Evolutionary conservation across 1,139 yeast species (phyloP).

Genomic region (Suhomyces bribrorum): DNA sequence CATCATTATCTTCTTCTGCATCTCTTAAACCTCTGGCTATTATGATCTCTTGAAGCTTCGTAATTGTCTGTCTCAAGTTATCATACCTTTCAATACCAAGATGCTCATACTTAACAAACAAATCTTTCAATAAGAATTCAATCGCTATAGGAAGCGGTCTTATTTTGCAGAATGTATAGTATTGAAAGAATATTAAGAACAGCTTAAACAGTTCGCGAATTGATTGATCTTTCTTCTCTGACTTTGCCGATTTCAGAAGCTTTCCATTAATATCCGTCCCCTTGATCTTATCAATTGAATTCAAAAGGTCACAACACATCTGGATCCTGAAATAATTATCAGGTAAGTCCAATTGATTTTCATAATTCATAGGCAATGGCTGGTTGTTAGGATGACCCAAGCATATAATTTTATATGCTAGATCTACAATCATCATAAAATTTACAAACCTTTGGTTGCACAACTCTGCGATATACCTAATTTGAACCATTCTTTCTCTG

Average conservation of each 20-base stretch:
- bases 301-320: constrained; percentile 40
- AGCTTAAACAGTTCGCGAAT: constrained; percentile 36
- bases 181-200: constrained; percentile 68
- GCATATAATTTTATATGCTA: constrained; percentile 61
- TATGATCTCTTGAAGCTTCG: constrained; percentile 32
- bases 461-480: constrained; percentile 61
- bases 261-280: constrained; percentile 1
- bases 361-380: constrained; percentile 50
- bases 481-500: constrained; percentile 63
- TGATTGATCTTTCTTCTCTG: constrained; percentile 14
- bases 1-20: constrained; percentile 9
- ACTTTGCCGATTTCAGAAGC: background rate
- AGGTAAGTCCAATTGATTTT: constrained; percentile 56
- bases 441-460: constrained; percentile 51
- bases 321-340: constrained; percentile 74
- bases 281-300: constrained; percentile 14
- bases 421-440: constrained; percentile 49
- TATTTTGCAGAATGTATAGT: constrained; percentile 65
- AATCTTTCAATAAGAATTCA: constrained; percentile 52
- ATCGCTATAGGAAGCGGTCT: constrained; percentile 69
- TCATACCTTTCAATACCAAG: constrained; percentile 37
- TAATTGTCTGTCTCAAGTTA: constrained; percentile 43
- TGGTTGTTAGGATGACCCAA: constrained; percentile 68
- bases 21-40: constrained; percentile 9
- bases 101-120: constrained; percentile 32